Conservation (phyloP, 129 eudicot genomes). For the Lactuca saligna region DNA sequence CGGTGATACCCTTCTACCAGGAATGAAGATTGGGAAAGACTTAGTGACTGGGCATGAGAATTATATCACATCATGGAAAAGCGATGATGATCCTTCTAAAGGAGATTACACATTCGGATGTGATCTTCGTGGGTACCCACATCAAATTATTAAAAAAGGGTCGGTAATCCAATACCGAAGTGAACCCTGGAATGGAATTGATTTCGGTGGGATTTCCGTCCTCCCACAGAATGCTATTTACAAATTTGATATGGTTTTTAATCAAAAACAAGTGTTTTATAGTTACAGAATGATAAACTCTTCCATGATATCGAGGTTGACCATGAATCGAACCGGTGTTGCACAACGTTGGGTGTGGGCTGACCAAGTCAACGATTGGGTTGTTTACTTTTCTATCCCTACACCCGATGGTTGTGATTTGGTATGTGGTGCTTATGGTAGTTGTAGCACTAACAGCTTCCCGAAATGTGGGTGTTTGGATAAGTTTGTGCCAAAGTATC, state of each 20-base stretch:
- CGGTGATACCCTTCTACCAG: constrained; percentile 44
- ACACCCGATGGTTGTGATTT: constrained; percentile 43
- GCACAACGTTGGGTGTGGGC: constrained; percentile 53
- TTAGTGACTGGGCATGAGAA: constrained; percentile 33
- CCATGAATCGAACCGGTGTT: constrained; percentile 38
- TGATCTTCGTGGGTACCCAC: constrained; percentile 56
- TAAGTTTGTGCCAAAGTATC: constrained; percentile 43
- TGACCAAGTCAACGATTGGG: constrained; percentile 40
- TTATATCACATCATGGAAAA: constrained; percentile 55
- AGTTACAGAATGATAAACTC: constrained; percentile 16
- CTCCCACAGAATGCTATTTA: constrained; percentile 28
- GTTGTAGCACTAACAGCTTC: constrained; percentile 31
- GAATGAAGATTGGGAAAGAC: constrained; percentile 39
- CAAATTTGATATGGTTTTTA: constrained; percentile 22
- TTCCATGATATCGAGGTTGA: constrained; percentile 35
- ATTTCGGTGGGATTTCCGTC: constrained; percentile 43
- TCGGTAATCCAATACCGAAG: constrained; percentile 17
- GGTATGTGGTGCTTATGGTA: constrained; percentile 49
- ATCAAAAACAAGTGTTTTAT: constrained; percentile 37
- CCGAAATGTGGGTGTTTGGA: constrained; percentile 51
- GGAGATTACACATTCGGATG: constrained; percentile 43
- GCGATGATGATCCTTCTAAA: constrained; percentile 48
- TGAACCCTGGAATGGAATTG: constrained; percentile 66
- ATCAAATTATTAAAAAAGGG: constrained; percentile 35
- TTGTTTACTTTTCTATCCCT: constrained; percentile 33